Base-by-base conservation (phyloP, 345 rosid genomes). In the Tarenaya hassleriana region DNA sequence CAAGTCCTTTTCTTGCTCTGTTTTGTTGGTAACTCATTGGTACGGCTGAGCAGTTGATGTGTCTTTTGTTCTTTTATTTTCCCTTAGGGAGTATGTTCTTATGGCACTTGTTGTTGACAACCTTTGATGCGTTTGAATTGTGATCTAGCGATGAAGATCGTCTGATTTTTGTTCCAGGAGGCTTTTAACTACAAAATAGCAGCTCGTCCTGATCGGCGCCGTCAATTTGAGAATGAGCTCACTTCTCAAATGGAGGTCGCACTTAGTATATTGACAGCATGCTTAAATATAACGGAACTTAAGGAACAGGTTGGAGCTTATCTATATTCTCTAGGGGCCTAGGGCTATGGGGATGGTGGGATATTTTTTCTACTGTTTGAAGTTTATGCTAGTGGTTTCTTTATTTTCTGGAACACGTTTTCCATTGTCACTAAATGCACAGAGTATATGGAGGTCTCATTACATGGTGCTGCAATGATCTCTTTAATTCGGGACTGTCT, bases 161-260 rank as follows among this genome's bases (percentile, higher is more conserved):
- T 8, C 42, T 5, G 50, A 7, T 39, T 10, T 41, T 66, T 10
- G 37, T 45, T 56, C 34, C 70, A 92, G 98, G 99, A 92, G 80
- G 83, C 77, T 29, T 83, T 67, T 76, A 92, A 92, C 80, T 83
- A 88, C 73, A 92, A 92, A 78, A 92, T 92, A 66, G 95, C 99
- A 27, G 97, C 99, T 64, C 99, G 91, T 55, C 95, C 97, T 9
- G 97, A 92, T 68, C 80, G 95, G 48, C 85, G 97, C 29, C 89
- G 97, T 53, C 94, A 85, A 39, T 92, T 88, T 59, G 97, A 81
- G 64, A 82, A 79, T 43, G 99, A 88, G 75, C 81, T 92, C 65
- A 80, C 86, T 58, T 73, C 87, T 55, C 88, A 92, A 71, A 83
- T 83, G 75, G 94, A 88, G 54, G 71, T 78, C 32, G 94, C 87